These are phyloP conservation scores for Apiospora kogelbergensis DNA, from an alignment of 2,329 filamentous ascomycete species.

Conservation along the genomic window DNA sequence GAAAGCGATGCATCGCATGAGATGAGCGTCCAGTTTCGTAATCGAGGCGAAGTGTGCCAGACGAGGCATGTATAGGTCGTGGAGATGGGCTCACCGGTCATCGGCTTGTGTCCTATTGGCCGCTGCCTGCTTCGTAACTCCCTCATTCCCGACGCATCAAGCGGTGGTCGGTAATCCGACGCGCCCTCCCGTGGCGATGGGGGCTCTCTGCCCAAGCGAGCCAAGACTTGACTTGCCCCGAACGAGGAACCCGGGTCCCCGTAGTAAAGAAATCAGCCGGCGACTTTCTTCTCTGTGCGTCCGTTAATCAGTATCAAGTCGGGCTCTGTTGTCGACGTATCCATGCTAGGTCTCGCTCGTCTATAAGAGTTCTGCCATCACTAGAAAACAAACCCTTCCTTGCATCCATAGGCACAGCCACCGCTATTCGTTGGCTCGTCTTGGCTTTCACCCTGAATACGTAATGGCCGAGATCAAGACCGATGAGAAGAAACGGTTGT, in stretches of 20 bases:
- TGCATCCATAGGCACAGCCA: neutral
- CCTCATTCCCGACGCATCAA: neutral
- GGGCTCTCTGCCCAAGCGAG: neutral
- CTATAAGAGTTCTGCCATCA: neutral
- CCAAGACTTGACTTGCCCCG: neutral
- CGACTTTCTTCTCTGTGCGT: neutral
- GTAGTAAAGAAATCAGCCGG: neutral
- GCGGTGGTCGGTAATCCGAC: neutral
- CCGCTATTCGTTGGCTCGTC: neutral
- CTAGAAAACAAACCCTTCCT: no score
- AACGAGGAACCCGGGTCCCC: neutral
- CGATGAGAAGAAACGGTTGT: neutral
- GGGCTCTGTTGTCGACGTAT: neutral
- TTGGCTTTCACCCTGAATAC: neutral
- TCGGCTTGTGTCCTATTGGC: conserved; percentile 4
- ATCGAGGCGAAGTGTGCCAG: neutral
- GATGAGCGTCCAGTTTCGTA: neutral
- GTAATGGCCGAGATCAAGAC: neutral
- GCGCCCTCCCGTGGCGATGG: neutral
- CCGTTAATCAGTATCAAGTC: neutral
- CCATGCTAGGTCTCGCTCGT: neutral
- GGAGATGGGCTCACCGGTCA: neutral
- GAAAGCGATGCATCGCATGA: neutral
- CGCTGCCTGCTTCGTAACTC: neutral
- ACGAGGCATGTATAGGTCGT: neutral